Evolutionary conservation across 495 filamentous ascomycete genomes (phyloP).

Genomic region (Penicillium cataractarum): DNA sequence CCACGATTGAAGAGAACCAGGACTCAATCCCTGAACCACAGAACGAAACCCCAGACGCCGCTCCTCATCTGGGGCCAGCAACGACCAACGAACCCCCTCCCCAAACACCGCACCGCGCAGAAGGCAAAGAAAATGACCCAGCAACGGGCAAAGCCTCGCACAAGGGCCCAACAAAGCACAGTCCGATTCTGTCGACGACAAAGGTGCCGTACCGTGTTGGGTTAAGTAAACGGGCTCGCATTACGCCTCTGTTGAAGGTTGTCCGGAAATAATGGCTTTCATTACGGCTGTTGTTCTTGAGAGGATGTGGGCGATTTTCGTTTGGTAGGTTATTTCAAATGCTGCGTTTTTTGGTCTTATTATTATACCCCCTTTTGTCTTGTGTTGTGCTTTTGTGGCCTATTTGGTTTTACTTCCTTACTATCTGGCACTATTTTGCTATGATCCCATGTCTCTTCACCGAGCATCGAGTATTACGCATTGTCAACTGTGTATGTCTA

Average conservation of each 20-base stretch:
- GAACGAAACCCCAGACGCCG: background rate
- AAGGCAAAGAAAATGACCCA: constrained; percentile 16
- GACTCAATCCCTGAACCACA: background rate
- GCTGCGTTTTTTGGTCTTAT: constrained; percentile 15
- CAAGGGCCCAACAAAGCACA: constrained; percentile 46
- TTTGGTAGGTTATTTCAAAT: background rate
- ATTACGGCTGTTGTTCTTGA: background rate
- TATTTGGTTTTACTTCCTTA: background rate
- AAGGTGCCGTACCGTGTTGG: constrained; percentile 68
- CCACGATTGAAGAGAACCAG: background rate
- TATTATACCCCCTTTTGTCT: constrained; percentile 29
- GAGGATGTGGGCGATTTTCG: background rate
- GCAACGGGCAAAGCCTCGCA: constrained; percentile 15
- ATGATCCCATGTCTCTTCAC: background rate
- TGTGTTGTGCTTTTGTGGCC: background rate
- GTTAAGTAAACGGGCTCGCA: constrained; percentile 65
- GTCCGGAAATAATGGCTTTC: constrained; percentile 56
- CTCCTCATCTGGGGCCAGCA: background rate
- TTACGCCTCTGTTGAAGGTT: constrained; percentile 66
- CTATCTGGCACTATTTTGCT: background rate
- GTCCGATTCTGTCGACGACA: constrained; percentile 53
- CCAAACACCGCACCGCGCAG: constrained; percentile 22
- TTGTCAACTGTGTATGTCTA: background rate
- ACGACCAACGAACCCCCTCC: background rate
- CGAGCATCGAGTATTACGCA: background rate